Conservation (phyloP, 108 stramenopile genomes). For the Conticribra weissflogii region DNA sequence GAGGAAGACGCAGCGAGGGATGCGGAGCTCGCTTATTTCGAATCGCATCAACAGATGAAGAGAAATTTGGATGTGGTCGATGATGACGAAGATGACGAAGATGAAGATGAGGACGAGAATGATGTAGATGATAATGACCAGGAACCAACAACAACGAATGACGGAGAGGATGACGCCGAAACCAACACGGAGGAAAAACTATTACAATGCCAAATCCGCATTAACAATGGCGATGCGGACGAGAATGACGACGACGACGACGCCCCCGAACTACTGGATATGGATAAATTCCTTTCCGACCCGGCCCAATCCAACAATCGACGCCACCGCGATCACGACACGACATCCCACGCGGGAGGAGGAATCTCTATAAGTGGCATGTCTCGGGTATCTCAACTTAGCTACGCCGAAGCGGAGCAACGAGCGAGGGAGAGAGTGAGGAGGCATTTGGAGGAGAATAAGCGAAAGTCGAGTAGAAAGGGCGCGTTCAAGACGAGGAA, state of each 20-base stretch:
- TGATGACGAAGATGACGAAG: slow-evolving; percentile 51
- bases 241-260: too few relatives aligned
- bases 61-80: slow-evolving; percentile 57
- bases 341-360: slow-evolving; percentile 32
- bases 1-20: slow-evolving; percentile 69
- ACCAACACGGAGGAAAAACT: slow-evolving; percentile 19
- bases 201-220: too few relatives aligned
- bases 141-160: slow-evolving; percentile 6
- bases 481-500: slow-evolving; percentile 83
- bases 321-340: too few relatives aligned
- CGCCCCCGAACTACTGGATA: slow-evolving; percentile 40
- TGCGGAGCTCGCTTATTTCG: slow-evolving; percentile 77
- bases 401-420: slow-evolving; percentile 64
- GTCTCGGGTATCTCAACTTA: slow-evolving; percentile 40
- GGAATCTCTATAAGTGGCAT: slow-evolving; percentile 46
- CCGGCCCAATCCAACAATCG: slow-evolving; percentile 9
- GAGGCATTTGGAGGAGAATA: slow-evolving; percentile 71
- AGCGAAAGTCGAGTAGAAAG: slow-evolving; percentile 58
- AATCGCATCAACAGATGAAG: slow-evolving; percentile 33
- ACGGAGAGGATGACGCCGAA: slow-evolving; percentile 21
- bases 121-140: slow-evolving; percentile 40
- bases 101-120: slow-evolving; percentile 32
- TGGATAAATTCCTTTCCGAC: slow-evolving; percentile 32
- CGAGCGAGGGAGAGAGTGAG: slow-evolving; percentile 73
- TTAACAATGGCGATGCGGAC: too few relatives aligned